A percentile compares a stretch with the other conserved stretches of the same genome.
Conservation (phyloP, 495 filamentous ascomycete species). For the Neurospora hispaniola region DNA sequence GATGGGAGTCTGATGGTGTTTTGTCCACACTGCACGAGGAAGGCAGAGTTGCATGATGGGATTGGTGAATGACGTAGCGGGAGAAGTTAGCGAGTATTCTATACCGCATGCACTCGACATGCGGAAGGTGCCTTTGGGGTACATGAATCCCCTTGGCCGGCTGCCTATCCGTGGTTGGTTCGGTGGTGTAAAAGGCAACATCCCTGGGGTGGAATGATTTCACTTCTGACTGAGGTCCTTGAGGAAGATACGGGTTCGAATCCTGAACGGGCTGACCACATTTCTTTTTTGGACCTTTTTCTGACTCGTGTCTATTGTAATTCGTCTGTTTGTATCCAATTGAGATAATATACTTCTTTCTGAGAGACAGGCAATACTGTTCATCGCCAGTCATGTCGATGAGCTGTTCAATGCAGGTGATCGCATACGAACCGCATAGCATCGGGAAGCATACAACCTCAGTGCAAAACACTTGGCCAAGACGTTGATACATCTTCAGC, state of each 20-base stretch:
- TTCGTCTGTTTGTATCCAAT: accelerated
- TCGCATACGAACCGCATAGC: not conserved
- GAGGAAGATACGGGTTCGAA: not conserved
- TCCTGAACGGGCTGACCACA: not conserved
- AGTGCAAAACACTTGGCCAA: not conserved
- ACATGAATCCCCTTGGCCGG: not conserved
- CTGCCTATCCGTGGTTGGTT: not conserved
- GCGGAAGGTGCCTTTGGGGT: not conserved
- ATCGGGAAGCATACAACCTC: not conserved
- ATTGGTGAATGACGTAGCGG: not conserved
- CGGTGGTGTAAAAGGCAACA: not conserved
- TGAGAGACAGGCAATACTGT: not conserved
- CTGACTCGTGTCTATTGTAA: accelerated
- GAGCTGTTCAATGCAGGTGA: not conserved
- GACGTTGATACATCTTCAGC: not conserved
- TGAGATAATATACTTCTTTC: not conserved
- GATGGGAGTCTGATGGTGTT: not conserved
- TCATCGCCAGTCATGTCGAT: not conserved
- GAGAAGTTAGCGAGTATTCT: not conserved
- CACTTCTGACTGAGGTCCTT: not conserved
- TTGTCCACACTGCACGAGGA: not conserved
- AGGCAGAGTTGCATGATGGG: not conserved
- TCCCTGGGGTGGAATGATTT: not conserved
- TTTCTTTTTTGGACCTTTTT: not conserved
- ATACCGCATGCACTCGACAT: not conserved